These are phyloP conservation scores for Backusella tuberculispora DNA, from an alignment of 192 early-diverging fungal genomes.

Conservation along the genomic window DNA sequence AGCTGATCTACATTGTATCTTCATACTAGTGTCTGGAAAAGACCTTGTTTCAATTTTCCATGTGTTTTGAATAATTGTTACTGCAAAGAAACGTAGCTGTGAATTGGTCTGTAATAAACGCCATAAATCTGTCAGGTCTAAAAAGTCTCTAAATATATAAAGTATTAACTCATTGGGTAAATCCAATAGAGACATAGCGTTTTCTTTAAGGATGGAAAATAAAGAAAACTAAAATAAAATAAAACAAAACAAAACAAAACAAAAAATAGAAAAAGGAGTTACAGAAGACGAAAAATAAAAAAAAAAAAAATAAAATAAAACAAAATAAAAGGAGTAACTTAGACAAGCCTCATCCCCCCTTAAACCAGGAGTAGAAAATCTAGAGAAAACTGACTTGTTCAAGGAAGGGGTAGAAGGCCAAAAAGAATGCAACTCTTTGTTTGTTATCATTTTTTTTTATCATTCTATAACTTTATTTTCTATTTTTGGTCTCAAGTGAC, in stretches of 20 bases:
- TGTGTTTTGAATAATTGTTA: conserved; percentile 29
- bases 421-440: conserved; percentile 14
- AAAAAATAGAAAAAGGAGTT: conserved; percentile 8
- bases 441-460: conserved; percentile 5
- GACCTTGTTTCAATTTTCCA: conserved; percentile 40
- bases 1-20: conserved; percentile 40
- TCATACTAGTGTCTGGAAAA: conserved; percentile 29
- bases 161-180: conserved; percentile 42
- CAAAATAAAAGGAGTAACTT: conserved; percentile 8
- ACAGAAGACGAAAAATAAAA: conserved; percentile 9
- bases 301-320: conserved; percentile 14
- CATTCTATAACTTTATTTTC: background rate
- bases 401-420: background rate
- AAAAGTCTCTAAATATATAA: conserved; percentile 36
- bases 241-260: background rate
- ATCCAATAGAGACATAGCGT: conserved; percentile 8
- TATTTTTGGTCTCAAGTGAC: conserved; percentile 9
- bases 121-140: conserved; percentile 42
- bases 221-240: background rate
- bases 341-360: conserved; percentile 12
- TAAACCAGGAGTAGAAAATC: background rate
- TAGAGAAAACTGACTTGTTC: background rate
- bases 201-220: background rate
- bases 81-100: conserved; percentile 30
- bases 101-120: conserved; percentile 30